A percentile compares a stretch with the other conserved stretches of the same genome.
These are phyloP conservation scores for Solanum pimpinellifolium DNA, from an alignment of 257 asterid genomes.

Conservation along the genomic window DNA sequence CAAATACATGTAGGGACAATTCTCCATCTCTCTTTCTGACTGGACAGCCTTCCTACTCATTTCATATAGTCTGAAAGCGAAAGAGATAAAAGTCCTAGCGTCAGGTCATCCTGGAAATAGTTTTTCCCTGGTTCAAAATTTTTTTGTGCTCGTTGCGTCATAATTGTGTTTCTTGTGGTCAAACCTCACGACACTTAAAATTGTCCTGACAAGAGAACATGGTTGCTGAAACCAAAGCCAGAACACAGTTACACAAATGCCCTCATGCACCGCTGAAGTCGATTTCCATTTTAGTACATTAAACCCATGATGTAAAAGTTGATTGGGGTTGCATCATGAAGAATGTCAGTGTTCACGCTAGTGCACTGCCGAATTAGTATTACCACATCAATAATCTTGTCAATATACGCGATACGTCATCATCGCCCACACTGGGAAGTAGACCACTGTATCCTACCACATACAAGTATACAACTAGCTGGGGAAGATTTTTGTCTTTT, in stretches of 20 bases:
- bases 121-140: background rate
- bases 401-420: background rate
- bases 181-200: background rate
- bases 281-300: background rate
- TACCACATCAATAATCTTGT: background rate
- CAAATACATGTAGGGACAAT: background rate
- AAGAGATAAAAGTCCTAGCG: background rate
- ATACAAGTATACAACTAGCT: background rate
- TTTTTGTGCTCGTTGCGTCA: background rate
- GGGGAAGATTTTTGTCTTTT: background rate
- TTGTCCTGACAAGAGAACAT: background rate
- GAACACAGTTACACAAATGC: background rate
- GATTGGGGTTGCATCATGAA: background rate
- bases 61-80: background rate
- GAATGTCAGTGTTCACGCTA: background rate
- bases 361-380: background rate
- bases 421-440: background rate
- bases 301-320: background rate
- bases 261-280: background rate
- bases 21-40: background rate
- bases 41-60: background rate
- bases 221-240: background rate
- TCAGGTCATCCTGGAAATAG: background rate
- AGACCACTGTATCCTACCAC: background rate
- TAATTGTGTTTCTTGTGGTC: background rate